A percentile compares a stretch with the other conserved stretches of the same genome.
These are phyloP conservation scores for Populus hybrid DNA, from an alignment of 441 rosid genomes.

Conservation along the genomic window DNA sequence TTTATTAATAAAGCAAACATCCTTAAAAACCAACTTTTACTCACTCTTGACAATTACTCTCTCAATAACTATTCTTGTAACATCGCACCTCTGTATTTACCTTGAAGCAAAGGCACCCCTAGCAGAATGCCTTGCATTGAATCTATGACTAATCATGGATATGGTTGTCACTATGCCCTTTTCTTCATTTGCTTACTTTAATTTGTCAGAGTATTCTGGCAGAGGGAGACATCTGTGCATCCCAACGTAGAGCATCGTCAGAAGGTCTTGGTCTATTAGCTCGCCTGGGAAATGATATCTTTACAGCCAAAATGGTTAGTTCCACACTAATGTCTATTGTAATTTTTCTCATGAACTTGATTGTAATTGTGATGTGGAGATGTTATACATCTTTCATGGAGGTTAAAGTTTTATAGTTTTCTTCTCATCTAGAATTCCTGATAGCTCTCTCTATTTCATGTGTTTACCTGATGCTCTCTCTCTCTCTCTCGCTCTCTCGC, in stretches of 20 bases:
- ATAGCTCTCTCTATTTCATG: neutral
- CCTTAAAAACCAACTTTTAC: neutral
- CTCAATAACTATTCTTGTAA: neutral
- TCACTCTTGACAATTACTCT: neutral
- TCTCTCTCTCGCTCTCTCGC: constrained; percentile 1
- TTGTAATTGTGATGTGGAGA: neutral
- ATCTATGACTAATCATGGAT: constrained; percentile 2
- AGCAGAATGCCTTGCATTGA: neutral
- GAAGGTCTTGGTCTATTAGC: constrained; percentile 99
- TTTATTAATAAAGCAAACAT: neutral
- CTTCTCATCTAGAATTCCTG: neutral
- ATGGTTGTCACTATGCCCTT: constrained; percentile 4
- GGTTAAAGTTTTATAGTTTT: neutral
- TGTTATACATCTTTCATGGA: neutral
- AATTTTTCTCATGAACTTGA: neutral
- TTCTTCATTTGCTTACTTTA: constrained; percentile 25
- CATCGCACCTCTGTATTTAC: too few relatives aligned
- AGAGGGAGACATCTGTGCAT: constrained; percentile 90
- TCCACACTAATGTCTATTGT: constrained; percentile 25
- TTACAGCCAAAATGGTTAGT: constrained; percentile 94
- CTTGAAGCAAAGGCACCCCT: neutral
- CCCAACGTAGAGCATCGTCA: constrained; percentile 94
- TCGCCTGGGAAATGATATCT: constrained; percentile 93
- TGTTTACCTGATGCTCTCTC: neutral
- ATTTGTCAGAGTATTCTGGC: constrained; percentile 68